Percentiles rank a stretch among this genome's conserved stretches.
These are phyloP conservation scores for Hibiscus trionum DNA, from an alignment of 345 rosid genomes.

Conservation along the genomic window DNA sequence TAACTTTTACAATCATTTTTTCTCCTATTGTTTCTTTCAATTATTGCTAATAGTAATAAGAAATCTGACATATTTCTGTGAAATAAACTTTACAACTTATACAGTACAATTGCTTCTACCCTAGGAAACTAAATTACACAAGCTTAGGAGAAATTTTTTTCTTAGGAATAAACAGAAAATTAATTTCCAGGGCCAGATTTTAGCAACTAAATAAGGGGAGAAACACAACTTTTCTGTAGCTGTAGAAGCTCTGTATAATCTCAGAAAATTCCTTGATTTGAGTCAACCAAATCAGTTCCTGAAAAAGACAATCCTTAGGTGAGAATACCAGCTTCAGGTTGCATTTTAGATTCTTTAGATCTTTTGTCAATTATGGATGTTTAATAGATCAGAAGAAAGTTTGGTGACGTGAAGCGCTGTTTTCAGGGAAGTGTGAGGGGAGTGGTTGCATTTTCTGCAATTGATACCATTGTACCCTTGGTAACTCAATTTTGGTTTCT, in stretches of 20 bases:
- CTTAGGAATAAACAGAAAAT: background rate
- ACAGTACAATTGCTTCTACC: background rate
- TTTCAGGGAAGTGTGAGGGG: background rate
- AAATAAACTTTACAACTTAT: background rate
- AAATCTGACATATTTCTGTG: background rate
- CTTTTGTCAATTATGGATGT: background rate
- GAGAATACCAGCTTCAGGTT: background rate
- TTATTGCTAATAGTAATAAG: background rate
- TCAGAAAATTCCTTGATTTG: background rate
- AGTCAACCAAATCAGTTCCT: background rate
- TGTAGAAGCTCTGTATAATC: background rate
- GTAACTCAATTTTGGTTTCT: background rate
- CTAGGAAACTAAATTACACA: background rate
- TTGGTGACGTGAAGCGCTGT: background rate
- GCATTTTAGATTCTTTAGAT: background rate
- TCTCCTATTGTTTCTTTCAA: background rate
- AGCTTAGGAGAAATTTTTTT: background rate
- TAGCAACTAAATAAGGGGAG: background rate
- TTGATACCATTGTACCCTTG: background rate
- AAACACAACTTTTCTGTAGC: background rate
- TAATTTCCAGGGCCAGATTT: background rate
- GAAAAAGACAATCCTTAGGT: background rate
- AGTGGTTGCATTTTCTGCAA: background rate
- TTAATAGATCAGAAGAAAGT: background rate
- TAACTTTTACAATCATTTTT: constrained; percentile 10